Evolutionary conservation across 345 rosid species (phyloP).

Genomic region (Kernera saxatilis): DNA sequence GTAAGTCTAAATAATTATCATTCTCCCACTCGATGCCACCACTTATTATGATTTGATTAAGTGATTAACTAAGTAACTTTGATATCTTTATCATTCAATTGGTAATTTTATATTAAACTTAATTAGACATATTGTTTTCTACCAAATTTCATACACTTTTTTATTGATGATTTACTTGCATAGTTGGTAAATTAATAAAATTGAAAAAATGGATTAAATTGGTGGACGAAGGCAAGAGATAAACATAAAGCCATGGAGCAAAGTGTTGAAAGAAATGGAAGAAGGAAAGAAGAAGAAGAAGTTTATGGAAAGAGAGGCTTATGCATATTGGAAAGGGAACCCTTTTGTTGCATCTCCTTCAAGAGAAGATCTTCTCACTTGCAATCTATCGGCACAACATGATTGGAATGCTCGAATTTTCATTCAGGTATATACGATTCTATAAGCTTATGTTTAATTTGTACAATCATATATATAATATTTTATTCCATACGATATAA

Average conservation of each 20-base stretch:
- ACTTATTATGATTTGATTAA: neutral
- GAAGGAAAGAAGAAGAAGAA: conserved; percentile 41
- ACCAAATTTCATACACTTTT: neutral
- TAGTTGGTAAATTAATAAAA: neutral
- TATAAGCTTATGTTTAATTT: neutral
- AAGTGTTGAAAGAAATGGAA: conserved; percentile 40
- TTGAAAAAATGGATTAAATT: neutral
- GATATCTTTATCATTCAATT: neutral
- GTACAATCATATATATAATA: neutral
- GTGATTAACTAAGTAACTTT: conserved; percentile 4
- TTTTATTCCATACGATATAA: neutral
- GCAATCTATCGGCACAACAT: conserved; percentile 46
- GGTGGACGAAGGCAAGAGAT: conserved; percentile 55
- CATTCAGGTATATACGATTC: conserved; percentile 39
- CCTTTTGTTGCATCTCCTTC: conserved; percentile 45
- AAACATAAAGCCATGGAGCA: conserved; percentile 68
- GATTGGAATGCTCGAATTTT: conserved; percentile 87
- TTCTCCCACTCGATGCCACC: conserved; percentile 1
- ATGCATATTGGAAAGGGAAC: conserved; percentile 91
- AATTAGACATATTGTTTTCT: neutral
- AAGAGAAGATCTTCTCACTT: conserved; percentile 59
- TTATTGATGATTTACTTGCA: neutral
- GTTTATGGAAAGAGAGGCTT: conserved; percentile 63
- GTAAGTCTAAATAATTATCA: neutral
- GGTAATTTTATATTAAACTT: neutral